Conservation (phyloP, 345 rosid genomes). For the Acer negundo region DNA sequence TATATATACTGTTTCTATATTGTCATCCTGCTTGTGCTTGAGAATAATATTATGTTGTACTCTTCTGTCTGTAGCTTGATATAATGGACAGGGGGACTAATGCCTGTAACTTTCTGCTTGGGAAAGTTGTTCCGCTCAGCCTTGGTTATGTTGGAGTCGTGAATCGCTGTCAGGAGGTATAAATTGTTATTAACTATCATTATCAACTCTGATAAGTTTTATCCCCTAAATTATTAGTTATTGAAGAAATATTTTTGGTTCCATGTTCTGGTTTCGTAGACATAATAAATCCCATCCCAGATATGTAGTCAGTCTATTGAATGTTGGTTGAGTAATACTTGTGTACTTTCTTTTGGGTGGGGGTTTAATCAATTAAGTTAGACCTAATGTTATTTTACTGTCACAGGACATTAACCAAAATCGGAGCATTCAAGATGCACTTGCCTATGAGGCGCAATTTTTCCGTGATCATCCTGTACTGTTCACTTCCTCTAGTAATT, state of each 20-base stretch:
- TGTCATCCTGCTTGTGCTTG: slow-evolving; percentile 11
- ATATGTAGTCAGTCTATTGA: background rate
- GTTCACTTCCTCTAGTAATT: slow-evolving; percentile 23
- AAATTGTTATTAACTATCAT: background rate
- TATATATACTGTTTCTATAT: background rate
- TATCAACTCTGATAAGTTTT: background rate
- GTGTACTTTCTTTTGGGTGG: slow-evolving; percentile 9
- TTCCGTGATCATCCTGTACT: slow-evolving; percentile 54
- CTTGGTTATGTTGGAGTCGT: slow-evolving; percentile 77
- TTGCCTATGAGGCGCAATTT: slow-evolving; percentile 52
- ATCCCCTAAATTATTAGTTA: background rate
- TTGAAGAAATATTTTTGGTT: background rate
- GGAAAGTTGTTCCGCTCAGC: slow-evolving; percentile 58
- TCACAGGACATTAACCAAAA: slow-evolving; percentile 59
- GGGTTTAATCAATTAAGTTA: background rate
- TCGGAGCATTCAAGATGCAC: slow-evolving; percentile 61
- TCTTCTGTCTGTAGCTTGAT: slow-evolving; percentile 54
- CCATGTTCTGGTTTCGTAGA: background rate
- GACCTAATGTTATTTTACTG: slow-evolving; percentile 9
- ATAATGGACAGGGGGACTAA: slow-evolving; percentile 75
- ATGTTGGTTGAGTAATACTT: background rate
- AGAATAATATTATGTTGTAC: slow-evolving; percentile 2
- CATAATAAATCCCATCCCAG: background rate
- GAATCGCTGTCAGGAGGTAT: slow-evolving; percentile 74
- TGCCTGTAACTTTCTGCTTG: slow-evolving; percentile 64